Conservation (phyloP, 2,329 filamentous ascomycete species). For the Verticillium isaacii region DNA sequence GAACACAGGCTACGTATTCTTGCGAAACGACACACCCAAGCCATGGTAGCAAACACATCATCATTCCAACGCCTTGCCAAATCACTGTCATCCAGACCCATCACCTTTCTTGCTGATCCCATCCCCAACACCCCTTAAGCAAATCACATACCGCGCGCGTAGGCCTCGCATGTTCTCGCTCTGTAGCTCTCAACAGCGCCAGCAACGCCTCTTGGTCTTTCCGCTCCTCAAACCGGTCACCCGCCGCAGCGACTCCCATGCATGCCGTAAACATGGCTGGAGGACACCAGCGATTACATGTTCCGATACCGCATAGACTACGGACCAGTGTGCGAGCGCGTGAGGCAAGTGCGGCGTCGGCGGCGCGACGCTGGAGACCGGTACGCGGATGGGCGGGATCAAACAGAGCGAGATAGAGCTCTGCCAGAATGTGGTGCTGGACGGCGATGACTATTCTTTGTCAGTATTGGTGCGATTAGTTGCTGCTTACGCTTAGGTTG, state of each 20-base stretch:
- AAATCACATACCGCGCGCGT: slow-evolving; percentile 41
- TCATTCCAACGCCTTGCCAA: neutral
- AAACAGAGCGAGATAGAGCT: slow-evolving; percentile 52
- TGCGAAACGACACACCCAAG: no score
- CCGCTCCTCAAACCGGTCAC: slow-evolving; percentile 42
- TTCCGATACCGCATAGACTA: slow-evolving; percentile 53
- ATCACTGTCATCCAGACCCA: slow-evolving; percentile 5
- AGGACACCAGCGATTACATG: slow-evolving; percentile 52
- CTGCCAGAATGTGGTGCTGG: slow-evolving; percentile 55
- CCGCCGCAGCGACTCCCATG: slow-evolving; percentile 47
- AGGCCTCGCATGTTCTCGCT: slow-evolving; percentile 47
- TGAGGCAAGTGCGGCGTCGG: slow-evolving; percentile 25
- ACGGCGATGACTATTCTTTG: slow-evolving; percentile 43
- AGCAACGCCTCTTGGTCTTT: slow-evolving; percentile 43
- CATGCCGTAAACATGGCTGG: slow-evolving; percentile 53
- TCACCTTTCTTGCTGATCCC: slow-evolving; percentile 17
- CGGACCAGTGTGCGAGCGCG: slow-evolving; percentile 43
- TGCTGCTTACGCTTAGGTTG: neutral
- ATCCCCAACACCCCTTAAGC: slow-evolving; percentile 45
- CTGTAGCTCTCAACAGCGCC: slow-evolving; percentile 39
- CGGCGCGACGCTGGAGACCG: slow-evolving; percentile 29
- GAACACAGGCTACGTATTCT: no score
- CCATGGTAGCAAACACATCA: no score
- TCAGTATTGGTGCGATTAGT: slow-evolving; percentile 18
- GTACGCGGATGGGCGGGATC: slow-evolving; percentile 49